Conservation (phyloP, 306 rosid genomes). For the Alnus rubra region DNA sequence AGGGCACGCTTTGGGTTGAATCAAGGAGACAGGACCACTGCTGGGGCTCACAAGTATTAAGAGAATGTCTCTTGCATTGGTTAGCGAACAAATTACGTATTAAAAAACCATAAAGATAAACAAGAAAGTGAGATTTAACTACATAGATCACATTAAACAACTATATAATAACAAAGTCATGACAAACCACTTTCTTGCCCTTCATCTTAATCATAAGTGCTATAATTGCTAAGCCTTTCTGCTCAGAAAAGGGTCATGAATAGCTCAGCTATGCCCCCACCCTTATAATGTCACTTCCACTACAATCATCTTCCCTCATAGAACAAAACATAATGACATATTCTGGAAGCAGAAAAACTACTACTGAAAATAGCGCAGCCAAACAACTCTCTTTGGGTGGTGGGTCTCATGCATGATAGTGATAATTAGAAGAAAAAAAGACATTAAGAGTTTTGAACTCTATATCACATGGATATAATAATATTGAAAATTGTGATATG, state of each 20-base stretch:
- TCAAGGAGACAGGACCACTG: constrained; percentile 92
- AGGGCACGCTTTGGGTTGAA: constrained; percentile 95
- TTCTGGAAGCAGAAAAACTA: constrained; percentile 18
- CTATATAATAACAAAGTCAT: constrained; percentile 29
- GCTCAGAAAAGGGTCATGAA: constrained; percentile 28
- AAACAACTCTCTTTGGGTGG: constrained; percentile 28
- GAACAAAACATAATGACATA: constrained; percentile 19
- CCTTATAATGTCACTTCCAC: constrained; percentile 24
- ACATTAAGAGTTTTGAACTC: constrained; percentile 24
- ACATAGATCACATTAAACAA: constrained; percentile 38
- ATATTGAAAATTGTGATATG: constrained; percentile 31
- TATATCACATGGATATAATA: constrained; percentile 22
- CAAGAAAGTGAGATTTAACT: constrained; percentile 45
- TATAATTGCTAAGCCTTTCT: constrained; percentile 61
- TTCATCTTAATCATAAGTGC: constrained; percentile 74
- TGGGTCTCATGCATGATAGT: constrained; percentile 32
- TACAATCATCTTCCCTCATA: constrained; percentile 29
- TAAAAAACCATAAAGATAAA: constrained; percentile 30
- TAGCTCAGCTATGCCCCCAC: constrained; percentile 17
- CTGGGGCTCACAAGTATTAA: constrained; percentile 53
- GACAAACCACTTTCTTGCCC: constrained; percentile 50
- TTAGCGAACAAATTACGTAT: constrained; percentile 35
- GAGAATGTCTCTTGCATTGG: constrained; percentile 80
- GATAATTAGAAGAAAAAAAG: not conserved
- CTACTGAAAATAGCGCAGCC: not conserved